A percentile compares a stretch with the other conserved stretches of the same genome.
These are phyloP conservation scores for Malus fusca DNA, from an alignment of 306 rosid genomes.

Conservation along the genomic window DNA sequence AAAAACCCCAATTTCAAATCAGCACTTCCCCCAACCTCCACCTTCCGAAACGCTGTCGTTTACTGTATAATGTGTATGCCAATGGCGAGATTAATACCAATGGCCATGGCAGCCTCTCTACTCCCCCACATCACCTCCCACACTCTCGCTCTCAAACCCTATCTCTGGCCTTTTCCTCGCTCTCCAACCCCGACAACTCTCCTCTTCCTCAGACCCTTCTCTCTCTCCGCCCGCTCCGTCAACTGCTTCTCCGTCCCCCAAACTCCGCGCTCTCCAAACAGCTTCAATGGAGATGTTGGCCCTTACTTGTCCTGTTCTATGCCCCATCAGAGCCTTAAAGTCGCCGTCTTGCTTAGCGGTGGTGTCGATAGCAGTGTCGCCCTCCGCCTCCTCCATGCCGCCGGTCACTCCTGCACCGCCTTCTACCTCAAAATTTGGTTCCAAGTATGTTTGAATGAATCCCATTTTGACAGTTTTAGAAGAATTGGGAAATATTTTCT, in stretches of 20 bases:
- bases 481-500: not conserved
- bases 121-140: slow-evolving; percentile 20
- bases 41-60: not conserved
- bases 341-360: slow-evolving; percentile 79
- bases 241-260: slow-evolving; percentile 7
- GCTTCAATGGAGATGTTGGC: slow-evolving; percentile 27
- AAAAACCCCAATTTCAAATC: no score
- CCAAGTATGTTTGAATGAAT: slow-evolving; percentile 39
- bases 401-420: slow-evolving; percentile 84
- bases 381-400: slow-evolving; percentile 78
- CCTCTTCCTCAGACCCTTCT: slow-evolving; percentile 12
- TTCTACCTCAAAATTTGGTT: slow-evolving; percentile 94
- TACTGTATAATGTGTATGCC: no score
- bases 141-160: slow-evolving; percentile 16
- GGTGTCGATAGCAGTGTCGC: slow-evolving; percentile 96
- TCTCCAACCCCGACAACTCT: not conserved
- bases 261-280: slow-evolving; percentile 12
- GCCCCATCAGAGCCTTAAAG: slow-evolving; percentile 50
- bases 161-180: not conserved
- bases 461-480: not conserved
- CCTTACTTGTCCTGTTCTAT: slow-evolving; percentile 54
- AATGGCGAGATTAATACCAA: not conserved
- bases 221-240: slow-evolving; percentile 2
- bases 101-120: not conserved
- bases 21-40: not conserved